phyloP scores from a whole-genome alignment of 257 asterid genomes.

The Anisodus tanguticus region DNA sequence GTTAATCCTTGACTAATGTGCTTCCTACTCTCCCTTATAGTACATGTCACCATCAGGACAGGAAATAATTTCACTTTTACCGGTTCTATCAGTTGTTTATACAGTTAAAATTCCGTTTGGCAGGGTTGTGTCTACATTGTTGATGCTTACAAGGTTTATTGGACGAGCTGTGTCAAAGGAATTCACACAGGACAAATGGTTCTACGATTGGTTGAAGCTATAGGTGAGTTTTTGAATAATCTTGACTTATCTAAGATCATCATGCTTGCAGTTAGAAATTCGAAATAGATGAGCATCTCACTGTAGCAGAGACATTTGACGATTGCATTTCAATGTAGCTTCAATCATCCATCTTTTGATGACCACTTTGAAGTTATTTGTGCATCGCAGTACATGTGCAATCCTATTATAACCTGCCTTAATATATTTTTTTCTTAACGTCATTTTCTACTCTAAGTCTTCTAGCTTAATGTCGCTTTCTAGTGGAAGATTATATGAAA shows the following conservation, averaged over 20 bases:
- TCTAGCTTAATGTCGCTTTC: background rate
- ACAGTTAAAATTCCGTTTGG: constrained; percentile 27
- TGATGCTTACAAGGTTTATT: constrained; percentile 91
- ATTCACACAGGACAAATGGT: constrained; percentile 92
- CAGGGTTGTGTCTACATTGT: constrained; percentile 90
- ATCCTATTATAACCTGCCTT: background rate
- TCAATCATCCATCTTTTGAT: constrained; percentile 14
- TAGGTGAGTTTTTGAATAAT: constrained; percentile 61
- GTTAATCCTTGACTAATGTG: constrained; percentile 1
- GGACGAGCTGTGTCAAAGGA: constrained; percentile 87
- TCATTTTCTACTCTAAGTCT: background rate
- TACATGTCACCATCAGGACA: constrained; percentile 7
- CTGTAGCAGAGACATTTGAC: background rate
- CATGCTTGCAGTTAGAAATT: background rate
- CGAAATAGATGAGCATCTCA: background rate
- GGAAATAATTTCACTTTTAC: constrained; percentile 4
- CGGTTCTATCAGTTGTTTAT: constrained; percentile 22
- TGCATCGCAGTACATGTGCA: background rate
- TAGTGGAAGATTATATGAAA: constrained; percentile 12
- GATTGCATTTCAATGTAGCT: background rate
- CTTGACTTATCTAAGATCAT: constrained; percentile 10
- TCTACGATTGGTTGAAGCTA: constrained; percentile 85
- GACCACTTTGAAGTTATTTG: background rate
- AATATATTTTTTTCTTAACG: background rate
- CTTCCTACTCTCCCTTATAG: background rate